Evolutionary conservation across 2,329 filamentous ascomycete species (phyloP), one percentile per base, ranked within the genome.

Genomic region (Daldinia eschscholtzii): DNA sequence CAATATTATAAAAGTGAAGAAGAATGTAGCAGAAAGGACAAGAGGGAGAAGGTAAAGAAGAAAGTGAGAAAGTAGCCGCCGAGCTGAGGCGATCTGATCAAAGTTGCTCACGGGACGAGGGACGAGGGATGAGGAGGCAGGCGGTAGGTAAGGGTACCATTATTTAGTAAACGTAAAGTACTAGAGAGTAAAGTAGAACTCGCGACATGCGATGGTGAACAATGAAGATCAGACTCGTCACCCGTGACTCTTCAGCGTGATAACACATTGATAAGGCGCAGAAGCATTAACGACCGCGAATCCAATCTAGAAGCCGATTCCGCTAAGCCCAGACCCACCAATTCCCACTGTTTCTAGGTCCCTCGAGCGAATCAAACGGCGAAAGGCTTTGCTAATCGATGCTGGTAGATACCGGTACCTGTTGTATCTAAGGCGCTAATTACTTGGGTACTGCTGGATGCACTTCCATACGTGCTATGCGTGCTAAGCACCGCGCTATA

Each of bases 161-260:
- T 57, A 57, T 57, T n/a, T 39, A 26, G 35, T 28, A 28, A 30
- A 65, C 28, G 60, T 42, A 68, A 64, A 52, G 57, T 64, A n/a
- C n/a, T n/a, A n/a, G n/a, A 59, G 42, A 63, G 20, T 23, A 23
- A 64, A 52, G 57, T 64, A 59, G 42, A 63, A 58, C 64, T 64
- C 63, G 68, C 72, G 73, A 55, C 62, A 69, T 68, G 58, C 56
- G 67, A 66, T 60, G 57, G 68, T 70, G 73, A 70, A 73, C 74
- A 74, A 74, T 72, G 68, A 69, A 74, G 66, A 72, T 72, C 64
- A 72, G 67, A 74, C 74, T 71, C 52, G 69, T 69, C 66, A 71
- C 74, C 70, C 73, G 74, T 75, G 73, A 76, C 74, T 75, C 70
- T 73, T 71, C 61, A 70, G 68, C 71, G 70, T 75, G 73, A 75